Base-by-base conservation (phyloP, 306 rosid species). In the Corylus heterophylla region DNA sequence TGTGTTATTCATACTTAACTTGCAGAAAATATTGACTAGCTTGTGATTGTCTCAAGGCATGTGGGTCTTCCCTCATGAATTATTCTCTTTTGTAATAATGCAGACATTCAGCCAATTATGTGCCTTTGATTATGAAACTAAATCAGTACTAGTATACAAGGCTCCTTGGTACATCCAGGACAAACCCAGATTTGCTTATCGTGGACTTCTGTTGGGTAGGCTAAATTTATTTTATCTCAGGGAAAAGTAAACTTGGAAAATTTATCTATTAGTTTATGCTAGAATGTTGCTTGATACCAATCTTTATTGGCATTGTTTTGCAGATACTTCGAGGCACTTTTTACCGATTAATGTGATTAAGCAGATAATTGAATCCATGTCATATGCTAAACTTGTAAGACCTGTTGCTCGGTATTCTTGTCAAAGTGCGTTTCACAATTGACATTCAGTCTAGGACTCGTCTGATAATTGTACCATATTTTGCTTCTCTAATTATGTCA, bases 21-120 rank as follows among this genome's bases (percentile, higher is more conserved):
- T 10, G 18, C 25, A n/a, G 62, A 48, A 58, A 79, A 56, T 70
- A 48, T 39, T 31, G 39, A 52, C 50, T 42, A 54, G 75, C 12
- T 59, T 74, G 12, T 61, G 20, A 18, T 70, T 71, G 35, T 78
- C 37, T 74, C 12, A 45, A 42, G 61, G 62, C 78, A 54, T 72
- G 66, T 51, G n/a, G 44, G 62, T 74, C 44, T 76, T 55, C 50
- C 67, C 81, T 83, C 7, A 73, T 73, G 64, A 18, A 14, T 75
- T 78, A 69, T 74, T 44, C 75, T 42, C 20, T 74, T 82, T 63
- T 83, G 62, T 81, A 66, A 80, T 81, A 81, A 82, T 76, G 81
- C 89, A 95, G 99, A 95, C 99, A 74, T 93, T 95, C 94, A 95
- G 99, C 80, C 99, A 95, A 80, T 71, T 95, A 84, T 95, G 98